Conservation (phyloP, 345 rosid species). For the Populus pruinosa region DNA sequence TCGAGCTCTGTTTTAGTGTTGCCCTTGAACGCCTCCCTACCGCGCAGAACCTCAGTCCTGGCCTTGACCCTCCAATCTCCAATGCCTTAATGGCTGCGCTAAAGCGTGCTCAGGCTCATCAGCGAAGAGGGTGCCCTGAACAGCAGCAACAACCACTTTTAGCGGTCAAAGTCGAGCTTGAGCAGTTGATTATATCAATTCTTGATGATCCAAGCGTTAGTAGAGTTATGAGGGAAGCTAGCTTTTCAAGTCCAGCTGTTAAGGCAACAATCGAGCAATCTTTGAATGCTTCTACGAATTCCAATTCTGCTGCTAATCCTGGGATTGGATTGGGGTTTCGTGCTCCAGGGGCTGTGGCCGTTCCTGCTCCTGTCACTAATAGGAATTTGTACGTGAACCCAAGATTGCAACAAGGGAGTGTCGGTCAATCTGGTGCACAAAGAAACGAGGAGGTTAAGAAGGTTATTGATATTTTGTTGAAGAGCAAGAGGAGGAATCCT, state of each 20-base stretch:
- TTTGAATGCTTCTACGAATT: constrained; percentile 31
- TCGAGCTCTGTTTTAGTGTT: constrained; percentile 99
- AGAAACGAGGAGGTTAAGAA: constrained; percentile 61
- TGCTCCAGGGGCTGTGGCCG: constrained; percentile 24
- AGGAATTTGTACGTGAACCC: constrained; percentile 76
- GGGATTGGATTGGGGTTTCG: constrained; percentile 65
- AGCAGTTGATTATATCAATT: constrained; percentile 90
- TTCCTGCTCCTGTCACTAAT: constrained; percentile 23
- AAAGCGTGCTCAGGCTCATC: constrained; percentile 97
- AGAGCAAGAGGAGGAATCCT: constrained; percentile 72
- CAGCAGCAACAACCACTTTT: constrained; percentile 95
- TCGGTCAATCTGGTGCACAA: constrained; percentile 36
- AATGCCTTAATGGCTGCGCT: constrained; percentile 97
- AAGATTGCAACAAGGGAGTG: constrained; percentile 56
- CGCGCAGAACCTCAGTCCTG: constrained; percentile 40
- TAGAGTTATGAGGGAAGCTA: constrained; percentile 95
- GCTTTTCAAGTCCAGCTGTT: constrained; percentile 95
- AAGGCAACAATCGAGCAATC: constrained; percentile 90
- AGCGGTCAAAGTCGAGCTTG: constrained; percentile 95
- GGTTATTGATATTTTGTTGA: constrained; percentile 61
- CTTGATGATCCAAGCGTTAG: constrained; percentile 98
- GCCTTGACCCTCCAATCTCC: constrained; percentile 78
- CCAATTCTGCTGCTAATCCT: constrained; percentile 25
- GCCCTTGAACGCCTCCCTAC: constrained; percentile 92
- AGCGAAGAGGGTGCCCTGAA: constrained; percentile 96